phyloP scores from a whole-genome alignment of 2,329 filamentous ascomycete genomes.

The Lachnellula subtilissima region DNA sequence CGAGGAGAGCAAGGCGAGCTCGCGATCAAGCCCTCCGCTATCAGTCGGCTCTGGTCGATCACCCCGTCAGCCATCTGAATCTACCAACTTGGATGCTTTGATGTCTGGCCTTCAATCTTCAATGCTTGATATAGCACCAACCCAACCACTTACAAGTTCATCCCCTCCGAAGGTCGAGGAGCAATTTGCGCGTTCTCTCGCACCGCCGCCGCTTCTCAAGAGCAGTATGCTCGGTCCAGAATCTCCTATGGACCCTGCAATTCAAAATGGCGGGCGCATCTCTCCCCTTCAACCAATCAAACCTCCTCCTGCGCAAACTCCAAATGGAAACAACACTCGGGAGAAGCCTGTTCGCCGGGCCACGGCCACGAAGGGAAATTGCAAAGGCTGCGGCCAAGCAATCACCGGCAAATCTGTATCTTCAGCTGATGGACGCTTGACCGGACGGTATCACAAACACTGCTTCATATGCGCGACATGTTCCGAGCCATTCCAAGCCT shows the following conservation, averaged over 20 bases:
- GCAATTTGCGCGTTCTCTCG: slow-evolving; percentile 12
- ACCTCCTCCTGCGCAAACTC: slow-evolving; percentile 8
- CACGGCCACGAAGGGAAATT: slow-evolving; percentile 51
- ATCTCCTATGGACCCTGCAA: slow-evolving; percentile 44
- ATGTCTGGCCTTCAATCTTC: slow-evolving; percentile 53
- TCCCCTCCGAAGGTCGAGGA: slow-evolving; percentile 21
- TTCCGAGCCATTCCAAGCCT: slow-evolving; percentile 71
- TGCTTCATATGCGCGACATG: slow-evolving; percentile 93
- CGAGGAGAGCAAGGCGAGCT: slow-evolving; percentile 55
- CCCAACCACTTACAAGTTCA: slow-evolving; percentile 28
- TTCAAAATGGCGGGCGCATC: slow-evolving; percentile 35
- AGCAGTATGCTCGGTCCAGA: slow-evolving; percentile 31
- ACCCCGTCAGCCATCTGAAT: slow-evolving; percentile 35
- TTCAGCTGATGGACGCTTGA: slow-evolving; percentile 85
- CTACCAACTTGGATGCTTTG: slow-evolving; percentile 43
- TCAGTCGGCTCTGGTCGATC: slow-evolving; percentile 32
- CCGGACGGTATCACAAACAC: slow-evolving; percentile 88
- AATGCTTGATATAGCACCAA: slow-evolving; percentile 39
- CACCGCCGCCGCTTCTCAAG: slow-evolving; percentile 12
- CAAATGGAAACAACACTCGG: slow-evolving; percentile 1
- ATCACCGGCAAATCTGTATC: slow-evolving; percentile 92
- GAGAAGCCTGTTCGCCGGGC: slow-evolving; percentile 14
- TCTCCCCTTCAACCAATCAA: slow-evolving; percentile 28
- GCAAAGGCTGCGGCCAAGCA: slow-evolving; percentile 71
- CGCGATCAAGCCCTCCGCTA: slow-evolving; percentile 53